Evolutionary conservation across 139 green algal species (phyloP).

Genomic region (Chlorella sp.): DNA sequence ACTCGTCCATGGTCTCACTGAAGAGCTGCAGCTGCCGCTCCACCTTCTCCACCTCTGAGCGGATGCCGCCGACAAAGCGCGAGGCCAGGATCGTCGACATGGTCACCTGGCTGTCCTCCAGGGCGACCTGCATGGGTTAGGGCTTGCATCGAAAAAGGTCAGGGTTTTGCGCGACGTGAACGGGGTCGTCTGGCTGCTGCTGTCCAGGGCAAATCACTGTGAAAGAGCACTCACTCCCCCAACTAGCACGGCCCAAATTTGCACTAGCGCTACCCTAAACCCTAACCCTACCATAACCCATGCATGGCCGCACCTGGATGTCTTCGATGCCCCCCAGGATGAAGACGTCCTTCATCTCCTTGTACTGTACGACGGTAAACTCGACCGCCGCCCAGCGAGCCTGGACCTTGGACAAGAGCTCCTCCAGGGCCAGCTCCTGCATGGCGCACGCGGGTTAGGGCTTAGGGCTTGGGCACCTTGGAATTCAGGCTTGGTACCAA

Average conservation of each 20-base stretch:
- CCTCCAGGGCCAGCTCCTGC: constrained; percentile 73
- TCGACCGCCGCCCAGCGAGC: constrained; percentile 60
- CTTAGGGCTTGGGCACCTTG: no score
- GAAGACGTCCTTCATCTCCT: constrained; percentile 81
- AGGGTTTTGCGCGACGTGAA: neutral
- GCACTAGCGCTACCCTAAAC: no score
- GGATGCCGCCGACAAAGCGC: constrained; percentile 69
- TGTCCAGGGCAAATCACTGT: no score
- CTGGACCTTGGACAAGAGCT: constrained; percentile 65
- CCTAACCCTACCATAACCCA: no score
- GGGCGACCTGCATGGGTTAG: constrained; percentile 35
- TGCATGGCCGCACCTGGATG: constrained; percentile 58
- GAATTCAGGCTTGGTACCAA: no score
- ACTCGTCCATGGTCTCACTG: constrained; percentile 64
- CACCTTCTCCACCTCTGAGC: constrained; percentile 69
- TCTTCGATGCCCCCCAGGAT: constrained; percentile 77
- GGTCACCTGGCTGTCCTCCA: constrained; percentile 83
- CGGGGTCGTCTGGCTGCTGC: no score
- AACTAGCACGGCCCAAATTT: no score
- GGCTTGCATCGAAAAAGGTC: neutral
- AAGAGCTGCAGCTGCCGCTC: constrained; percentile 65
- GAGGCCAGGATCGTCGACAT: constrained; percentile 77
- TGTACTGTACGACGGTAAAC: constrained; percentile 70
- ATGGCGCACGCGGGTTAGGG: no score
- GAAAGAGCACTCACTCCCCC: no score